Base-by-base conservation (phyloP, 441 rosid species). In the Hura crepitans region DNA sequence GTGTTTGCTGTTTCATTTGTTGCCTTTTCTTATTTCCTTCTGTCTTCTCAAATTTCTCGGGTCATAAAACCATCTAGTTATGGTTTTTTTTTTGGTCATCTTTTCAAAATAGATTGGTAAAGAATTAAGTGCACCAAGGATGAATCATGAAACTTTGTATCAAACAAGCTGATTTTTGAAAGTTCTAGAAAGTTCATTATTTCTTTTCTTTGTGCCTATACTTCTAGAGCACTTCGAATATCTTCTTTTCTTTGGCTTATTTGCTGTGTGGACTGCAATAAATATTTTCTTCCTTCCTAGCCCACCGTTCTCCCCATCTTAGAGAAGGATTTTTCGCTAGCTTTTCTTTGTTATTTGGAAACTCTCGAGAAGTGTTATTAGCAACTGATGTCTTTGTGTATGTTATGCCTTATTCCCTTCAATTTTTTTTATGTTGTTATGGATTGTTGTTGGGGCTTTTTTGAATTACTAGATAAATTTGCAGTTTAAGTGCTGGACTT, bases 401-500 rank as follows among this genome's bases (percentile, higher is more conserved):
- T 42, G 45, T 42, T 42, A 42, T 10, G 45, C 45, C 11, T 42
- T 42, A 2, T 12, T 8, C 14, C 13, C 11, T 39, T 7, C 13
- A 0, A 1, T 42, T 42, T 42, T 42, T 42, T 9, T 42, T 50
- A 27, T 13, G 13, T 10, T 12, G 12, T 39, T 39, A 12, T 42
- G 46, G 46, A 42, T 42, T 1, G 12, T 42, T 42, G 1, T 42
- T 42, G 12, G 12, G 0, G 46, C 14, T 42, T 9, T 42, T 10
- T 2, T 42, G 46, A 42, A 42, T 42, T 13, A 11, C 46, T 42
- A 12, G 1, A 13, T 22, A 35, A 28, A 18, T 22, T 35, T 15
- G 22, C 70, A 43, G 54, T 35, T 69, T 53, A 50, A 62, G 58
- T 72, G 17, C 43, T 58, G 23, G 22, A 6, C 27, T 42, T 17